Conservation (phyloP, 352 stramenopile genomes). For the Globisporangium abappressorium region DNA sequence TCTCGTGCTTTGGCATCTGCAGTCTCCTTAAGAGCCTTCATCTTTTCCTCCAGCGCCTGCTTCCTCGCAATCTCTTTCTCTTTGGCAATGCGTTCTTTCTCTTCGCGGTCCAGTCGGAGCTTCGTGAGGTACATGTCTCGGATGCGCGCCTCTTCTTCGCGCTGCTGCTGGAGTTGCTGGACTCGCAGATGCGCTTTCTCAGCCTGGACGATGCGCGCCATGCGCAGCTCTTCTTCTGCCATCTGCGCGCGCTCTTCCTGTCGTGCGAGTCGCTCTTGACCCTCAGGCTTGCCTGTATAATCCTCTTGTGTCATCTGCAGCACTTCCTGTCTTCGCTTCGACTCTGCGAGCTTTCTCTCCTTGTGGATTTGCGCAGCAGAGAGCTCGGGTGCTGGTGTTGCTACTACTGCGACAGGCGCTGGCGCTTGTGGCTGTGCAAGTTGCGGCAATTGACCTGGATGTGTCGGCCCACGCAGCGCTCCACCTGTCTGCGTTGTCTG, state of each 20-base stretch:
- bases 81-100: slow-evolving; percentile 35
- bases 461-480: not conserved
- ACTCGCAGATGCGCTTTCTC: slow-evolving; percentile 31
- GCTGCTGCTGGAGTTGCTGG: slow-evolving; percentile 28
- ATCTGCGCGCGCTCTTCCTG: slow-evolving; percentile 56
- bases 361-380: slow-evolving; percentile 69
- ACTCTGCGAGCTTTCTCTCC: slow-evolving; percentile 47
- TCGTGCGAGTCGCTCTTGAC: slow-evolving; percentile 37
- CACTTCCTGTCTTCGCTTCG: slow-evolving; percentile 43
- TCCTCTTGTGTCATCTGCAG: slow-evolving; percentile 56
- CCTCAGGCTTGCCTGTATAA: slow-evolving; percentile 54
- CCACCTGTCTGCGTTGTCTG: not conserved
- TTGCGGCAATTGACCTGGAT: not conserved
- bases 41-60: slow-evolving; percentile 42
- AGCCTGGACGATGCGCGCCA: slow-evolving; percentile 35
- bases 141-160: slow-evolving; percentile 46
- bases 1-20: slow-evolving; percentile 53
- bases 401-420: not conserved
- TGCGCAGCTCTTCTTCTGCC: slow-evolving; percentile 56
- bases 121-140: slow-evolving; percentile 55
- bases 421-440: not conserved
- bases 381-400: slow-evolving; percentile 22
- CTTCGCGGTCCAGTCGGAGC: slow-evolving; percentile 34
- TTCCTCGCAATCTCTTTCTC: slow-evolving; percentile 47
- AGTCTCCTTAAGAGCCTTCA: slow-evolving; percentile 61